Percentiles rank a stretch among this genome's conserved stretches.
Evolutionary conservation across 176 grass and related monocot species (phyloP).

Genomic region (Eremochloa ophiuroides): DNA sequence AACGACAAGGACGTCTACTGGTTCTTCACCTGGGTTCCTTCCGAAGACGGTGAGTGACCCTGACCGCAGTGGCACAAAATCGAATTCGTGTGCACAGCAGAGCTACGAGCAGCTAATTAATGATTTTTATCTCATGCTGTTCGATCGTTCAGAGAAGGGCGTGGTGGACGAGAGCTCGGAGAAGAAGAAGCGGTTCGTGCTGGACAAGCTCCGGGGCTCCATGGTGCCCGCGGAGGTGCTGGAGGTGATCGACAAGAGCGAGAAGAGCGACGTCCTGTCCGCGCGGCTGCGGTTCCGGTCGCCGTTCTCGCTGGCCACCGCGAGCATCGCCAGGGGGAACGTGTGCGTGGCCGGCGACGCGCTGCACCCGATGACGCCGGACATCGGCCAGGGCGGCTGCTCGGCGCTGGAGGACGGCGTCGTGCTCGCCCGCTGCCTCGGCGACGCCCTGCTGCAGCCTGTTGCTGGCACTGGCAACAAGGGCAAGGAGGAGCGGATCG

Average conservation of each 20-base stretch:
- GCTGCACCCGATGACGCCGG: constrained; percentile 86
- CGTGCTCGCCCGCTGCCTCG: constrained; percentile 42
- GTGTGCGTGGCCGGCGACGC: constrained; percentile 75
- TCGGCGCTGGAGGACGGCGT: constrained; percentile 63
- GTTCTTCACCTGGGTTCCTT: constrained; percentile 69
- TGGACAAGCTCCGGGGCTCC: constrained; percentile 20
- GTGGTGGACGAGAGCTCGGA: constrained; percentile 23
- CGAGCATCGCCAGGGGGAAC: constrained; percentile 45
- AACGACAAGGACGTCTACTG: constrained; percentile 53
- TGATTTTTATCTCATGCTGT: neutral
- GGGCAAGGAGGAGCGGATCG: constrained; percentile 6
- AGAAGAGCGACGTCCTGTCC: constrained; percentile 42
- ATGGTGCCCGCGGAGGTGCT: constrained; percentile 32
- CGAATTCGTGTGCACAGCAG: neutral
- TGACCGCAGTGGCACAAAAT: too few relatives aligned
- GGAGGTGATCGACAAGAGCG: constrained; percentile 41
- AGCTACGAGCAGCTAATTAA: neutral
- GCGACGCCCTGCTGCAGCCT: constrained; percentile 24
- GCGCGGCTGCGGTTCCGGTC: constrained; percentile 49
- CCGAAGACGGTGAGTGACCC: neutral
- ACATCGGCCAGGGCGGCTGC: constrained; percentile 75
- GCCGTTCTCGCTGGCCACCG: constrained; percentile 40
- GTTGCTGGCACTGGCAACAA: neutral
- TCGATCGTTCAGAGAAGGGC: constrained; percentile 28
- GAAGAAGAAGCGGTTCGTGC: constrained; percentile 40